Base-by-base conservation (phyloP, 2,329 filamentous ascomycete genomes). In the Nakataea oryzae region DNA sequence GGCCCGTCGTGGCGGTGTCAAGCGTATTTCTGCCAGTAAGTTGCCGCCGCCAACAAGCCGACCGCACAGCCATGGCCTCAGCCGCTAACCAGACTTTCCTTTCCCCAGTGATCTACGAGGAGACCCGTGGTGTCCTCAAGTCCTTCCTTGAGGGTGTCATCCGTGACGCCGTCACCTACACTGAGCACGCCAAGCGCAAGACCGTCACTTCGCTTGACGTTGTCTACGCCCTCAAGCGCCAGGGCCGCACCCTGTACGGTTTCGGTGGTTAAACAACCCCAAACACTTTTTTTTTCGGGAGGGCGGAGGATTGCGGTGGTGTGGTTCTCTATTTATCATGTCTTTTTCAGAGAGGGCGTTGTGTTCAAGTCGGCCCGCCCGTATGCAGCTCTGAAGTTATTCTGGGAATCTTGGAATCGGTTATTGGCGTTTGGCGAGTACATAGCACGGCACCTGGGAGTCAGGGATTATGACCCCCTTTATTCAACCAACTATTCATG, bases 1-100 rank as follows among this genome's bases (percentile, higher is more conserved):
- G 77, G 93, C 93, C 69, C 93, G 93, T 82, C 92, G 93, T 95
- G 93, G 93, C 80, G 93, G 93, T 93, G 93, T 97, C 86, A 97
- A 97, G 91, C 93, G 93, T 96, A 97, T 97, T 74, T 96, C 92
- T 74, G 93, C 93, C 77, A 96, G 87, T 90, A 86, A 77, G 84
- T 81, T 63, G 17, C 50, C 12, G 3, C 47, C 5, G 24, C 21
- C 58, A 28, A 13, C n/a, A n/a, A 41, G 27, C 21, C 14, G 12
- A 32, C 7, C 12, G 3, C 29, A 28, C 29, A 12, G 34, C 14
- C 32, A 13, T 28, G 9, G 41, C n/a, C 34, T 2, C 21, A 17
- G 6, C 34, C 7, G 12, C 34, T 50, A 21, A 50, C 41, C 6
- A 2, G 17, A 8, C 30, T 47, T 47, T 7, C 21, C 14, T 8